Base-by-base conservation (phyloP, 2,329 filamentous ascomycete genomes). In the Anisogramma anomala region DNA sequence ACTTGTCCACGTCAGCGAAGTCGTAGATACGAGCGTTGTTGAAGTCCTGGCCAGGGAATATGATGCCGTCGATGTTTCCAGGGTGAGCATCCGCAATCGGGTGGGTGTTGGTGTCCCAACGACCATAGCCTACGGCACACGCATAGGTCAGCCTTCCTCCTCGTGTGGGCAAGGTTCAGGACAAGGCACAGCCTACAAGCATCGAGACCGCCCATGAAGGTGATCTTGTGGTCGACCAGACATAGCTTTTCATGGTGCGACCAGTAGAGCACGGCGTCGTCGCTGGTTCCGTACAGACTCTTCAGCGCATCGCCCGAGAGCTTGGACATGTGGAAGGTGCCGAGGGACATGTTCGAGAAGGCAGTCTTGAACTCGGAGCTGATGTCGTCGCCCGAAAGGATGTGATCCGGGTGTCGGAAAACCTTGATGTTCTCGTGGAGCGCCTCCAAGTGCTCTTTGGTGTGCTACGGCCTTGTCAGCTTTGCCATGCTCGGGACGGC, bases 241-340 rank as follows among this genome's bases (percentile, higher is more conserved):
- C 84, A 85, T 1, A 94, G 72, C 61, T 95, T 95, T 63, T 95
- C 87, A 52, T 94, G 87, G 53, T 94, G 87, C 3, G 86, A 85
- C 87, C 87, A 94, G 61, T 85, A 94, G 1, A 94, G 64, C 9
- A 94, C 82, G 1, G 87, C 76, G 50, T 83, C 86, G 23, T 87
- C 83, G 25, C 77, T 77, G 36, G 84, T 80, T 40, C 88, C 88
- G 54, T 94, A 94, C 1, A 94, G 62, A 1, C 79, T 76, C 56
- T 86, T 84, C 36, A 94, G 56, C 1, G 82, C 74, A 53, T 91
- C 83, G 18, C 70, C 69, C 0, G 84, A 82, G 32, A 87, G 67
- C 51, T 79, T 80, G 14, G 77, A 71, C 1, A 79, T 58, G 35
- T 68, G 57, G 70, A 75, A 53, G 57, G 70, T 65, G 35, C 64